Base-by-base conservation (phyloP, 2,329 filamentous ascomycete genomes). In the Nemania sp. region DNA sequence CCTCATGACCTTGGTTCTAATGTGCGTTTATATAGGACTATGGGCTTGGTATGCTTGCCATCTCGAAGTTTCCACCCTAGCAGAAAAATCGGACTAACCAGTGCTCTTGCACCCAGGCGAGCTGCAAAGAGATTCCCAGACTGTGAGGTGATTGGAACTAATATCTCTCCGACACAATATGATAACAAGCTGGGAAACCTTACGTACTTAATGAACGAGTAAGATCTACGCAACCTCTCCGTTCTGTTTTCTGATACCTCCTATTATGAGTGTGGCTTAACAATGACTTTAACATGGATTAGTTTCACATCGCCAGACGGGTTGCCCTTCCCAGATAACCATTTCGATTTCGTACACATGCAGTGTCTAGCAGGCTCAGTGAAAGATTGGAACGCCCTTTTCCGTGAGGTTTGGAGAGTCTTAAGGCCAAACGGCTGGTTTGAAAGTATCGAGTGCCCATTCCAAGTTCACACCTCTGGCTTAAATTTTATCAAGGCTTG, bases 71-170 rank as follows among this genome's bases (percentile, higher is more conserved):
- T 35, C 32, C 11, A 35, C 32, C 7, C 32, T 11, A 35, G n/a
- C 45, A 22, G n/a, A n/a, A n/a, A n/a, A n/a, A n/a, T n/a, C n/a
- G n/a, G n/a, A n/a, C n/a, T n/a, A n/a, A n/a, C n/a, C n/a, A n/a
- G n/a, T 49, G 1, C n/a, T 11, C 22, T 24, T 24, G n/a, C 18
- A 4, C 20, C 1, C 53, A 74, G 71, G 38, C 68, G 73, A 49
- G 71, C 72, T 53, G 70, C 66, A 22, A 72, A 71, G 59, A 65
- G 66, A 11, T 68, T 52, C 55, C 70, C 70, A 3, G 27, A 52
- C 11, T 66, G 64, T 53, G 68, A 76, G 66, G 74, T 77, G 18
- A 72, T 73, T 24, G 74, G 73, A 2, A 74, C 71, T 7, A 73
- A 75, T 62, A 68, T 75, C 24, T 74, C 71, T 6, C 72, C 72